A percentile compares a stretch with the other conserved stretches of the same genome.
Evolutionary conservation across 2,329 filamentous ascomycete species (phyloP).

Genomic region (Dendryphion nanum): DNA sequence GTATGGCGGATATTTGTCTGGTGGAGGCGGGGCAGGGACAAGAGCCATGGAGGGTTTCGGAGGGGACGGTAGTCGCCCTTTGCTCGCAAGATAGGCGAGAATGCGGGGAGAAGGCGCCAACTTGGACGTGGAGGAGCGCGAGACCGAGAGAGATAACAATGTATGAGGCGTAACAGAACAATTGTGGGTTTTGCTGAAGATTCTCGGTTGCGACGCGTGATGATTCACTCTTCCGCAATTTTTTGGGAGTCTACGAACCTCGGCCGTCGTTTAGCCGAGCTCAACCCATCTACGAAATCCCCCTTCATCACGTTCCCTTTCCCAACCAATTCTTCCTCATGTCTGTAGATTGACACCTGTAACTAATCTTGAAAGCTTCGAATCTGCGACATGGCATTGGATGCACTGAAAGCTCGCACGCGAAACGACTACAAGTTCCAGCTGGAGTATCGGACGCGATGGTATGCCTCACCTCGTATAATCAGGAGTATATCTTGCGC

Average conservation of each 20-base stretch:
- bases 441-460: conserved; percentile 82
- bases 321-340: too few species aligned
- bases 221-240: not conserved
- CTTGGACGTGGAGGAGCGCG: conserved; percentile 4
- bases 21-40: conserved; percentile 23
- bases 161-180: not conserved
- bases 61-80: conserved; percentile 40
- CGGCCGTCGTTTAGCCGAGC: not conserved
- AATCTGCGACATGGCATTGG: conserved; percentile 22
- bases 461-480: conserved; percentile 50
- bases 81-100: conserved; percentile 51
- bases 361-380: not conserved
- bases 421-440: conserved; percentile 74
- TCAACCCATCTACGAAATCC: not conserved
- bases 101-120: conserved; percentile 54
- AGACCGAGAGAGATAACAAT: not conserved
- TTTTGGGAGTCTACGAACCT: not conserved
- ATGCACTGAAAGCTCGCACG: conserved; percentile 55
- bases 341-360: too few species aligned
- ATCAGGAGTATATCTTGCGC: too few species aligned
- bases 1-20: conserved; percentile 29
- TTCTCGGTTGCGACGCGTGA: too few species aligned
- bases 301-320: too few species aligned
- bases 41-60: conserved; percentile 46
- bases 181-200: not conserved